These are phyloP conservation scores for Corylus americana DNA, from an alignment of 306 rosid species.

Conservation along the genomic window DNA sequence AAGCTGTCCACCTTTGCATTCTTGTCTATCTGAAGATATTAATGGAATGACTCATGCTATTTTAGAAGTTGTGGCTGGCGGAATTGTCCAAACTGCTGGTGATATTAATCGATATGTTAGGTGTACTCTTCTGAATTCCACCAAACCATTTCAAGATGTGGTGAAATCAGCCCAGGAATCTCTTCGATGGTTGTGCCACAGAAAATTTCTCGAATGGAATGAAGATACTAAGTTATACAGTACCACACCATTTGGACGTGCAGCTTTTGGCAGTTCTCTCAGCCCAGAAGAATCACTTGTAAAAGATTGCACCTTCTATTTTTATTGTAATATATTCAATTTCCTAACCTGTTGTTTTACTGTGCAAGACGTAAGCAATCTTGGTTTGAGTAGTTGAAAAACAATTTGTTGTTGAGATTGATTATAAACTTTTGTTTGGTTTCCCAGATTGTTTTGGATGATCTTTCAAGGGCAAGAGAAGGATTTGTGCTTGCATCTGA, in stretches of 20 bases:
- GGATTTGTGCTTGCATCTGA: constrained; percentile 99
- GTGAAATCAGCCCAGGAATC: constrained; percentile 99
- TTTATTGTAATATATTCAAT: constrained; percentile 13
- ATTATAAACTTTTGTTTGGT: constrained; percentile 21
- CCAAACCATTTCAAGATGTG: constrained; percentile 91
- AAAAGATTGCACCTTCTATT: constrained; percentile 32
- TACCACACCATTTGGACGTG: constrained; percentile 94
- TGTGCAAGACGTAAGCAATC: neutral
- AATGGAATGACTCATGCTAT: constrained; percentile 99
- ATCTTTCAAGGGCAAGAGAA: constrained; percentile 97
- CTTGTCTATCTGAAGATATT: constrained; percentile 92
- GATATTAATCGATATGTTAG: constrained; percentile 91
- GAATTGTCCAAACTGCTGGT: constrained; percentile 88
- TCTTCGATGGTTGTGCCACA: constrained; percentile 88
- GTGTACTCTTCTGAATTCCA: constrained; percentile 93
- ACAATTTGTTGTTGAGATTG: neutral
- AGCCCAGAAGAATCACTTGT: constrained; percentile 98
- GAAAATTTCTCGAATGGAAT: constrained; percentile 92
- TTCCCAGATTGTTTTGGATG: constrained; percentile 82
- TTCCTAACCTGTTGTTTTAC: constrained; percentile 18
- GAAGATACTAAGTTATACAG: constrained; percentile 79
- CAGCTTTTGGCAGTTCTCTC: constrained; percentile 95
- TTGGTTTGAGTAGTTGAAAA: neutral
- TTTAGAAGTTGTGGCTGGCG: constrained; percentile 97
- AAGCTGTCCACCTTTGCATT: constrained; percentile 79